phyloP scores from a whole-genome alignment of 1,284 basidiomycete species.

The Phlebopus sp. region DNA sequence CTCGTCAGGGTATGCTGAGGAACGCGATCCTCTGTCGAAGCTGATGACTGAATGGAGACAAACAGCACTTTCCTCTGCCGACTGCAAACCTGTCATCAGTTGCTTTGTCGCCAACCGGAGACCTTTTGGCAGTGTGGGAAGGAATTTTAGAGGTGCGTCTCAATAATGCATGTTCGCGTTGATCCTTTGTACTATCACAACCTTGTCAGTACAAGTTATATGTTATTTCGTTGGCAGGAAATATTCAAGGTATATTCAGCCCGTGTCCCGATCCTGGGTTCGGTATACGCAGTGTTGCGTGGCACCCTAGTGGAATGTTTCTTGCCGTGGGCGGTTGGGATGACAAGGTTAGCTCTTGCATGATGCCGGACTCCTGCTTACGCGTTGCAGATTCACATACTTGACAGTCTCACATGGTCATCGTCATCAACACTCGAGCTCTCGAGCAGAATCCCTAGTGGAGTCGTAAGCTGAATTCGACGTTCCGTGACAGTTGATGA shows the following conservation, averaged over 20 bases:
- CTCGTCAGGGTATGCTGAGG: conserved; percentile 65
- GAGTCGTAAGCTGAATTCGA: conserved; percentile 46
- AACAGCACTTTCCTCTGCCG: conserved; percentile 78
- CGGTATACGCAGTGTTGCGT: conserved; percentile 70
- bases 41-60: conserved; percentile 20
- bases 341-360: conserved; percentile 57
- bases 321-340: conserved; percentile 82
- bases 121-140: conserved; percentile 82
- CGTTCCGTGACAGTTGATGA: not conserved
- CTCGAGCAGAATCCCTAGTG: conserved; percentile 49
- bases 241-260: conserved; percentile 64
- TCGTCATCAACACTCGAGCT: conserved; percentile 64
- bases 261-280: conserved; percentile 75
- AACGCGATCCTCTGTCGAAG: conserved; percentile 8
- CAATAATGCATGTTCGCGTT: conserved; percentile 1
- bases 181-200: not conserved
- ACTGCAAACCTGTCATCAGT: conserved; percentile 73
- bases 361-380: conserved; percentile 2
- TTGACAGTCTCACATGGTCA: conserved; percentile 79
- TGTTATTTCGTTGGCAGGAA: conserved; percentile 72
- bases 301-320: conserved; percentile 82
- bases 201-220: conserved; percentile 73
- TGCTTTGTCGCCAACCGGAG: conserved; percentile 80
- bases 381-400: conserved; percentile 60
- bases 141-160: conserved; percentile 68